Conservation (phyloP, 176 grass and related monocot species). For the Oropetium thomaeum region DNA sequence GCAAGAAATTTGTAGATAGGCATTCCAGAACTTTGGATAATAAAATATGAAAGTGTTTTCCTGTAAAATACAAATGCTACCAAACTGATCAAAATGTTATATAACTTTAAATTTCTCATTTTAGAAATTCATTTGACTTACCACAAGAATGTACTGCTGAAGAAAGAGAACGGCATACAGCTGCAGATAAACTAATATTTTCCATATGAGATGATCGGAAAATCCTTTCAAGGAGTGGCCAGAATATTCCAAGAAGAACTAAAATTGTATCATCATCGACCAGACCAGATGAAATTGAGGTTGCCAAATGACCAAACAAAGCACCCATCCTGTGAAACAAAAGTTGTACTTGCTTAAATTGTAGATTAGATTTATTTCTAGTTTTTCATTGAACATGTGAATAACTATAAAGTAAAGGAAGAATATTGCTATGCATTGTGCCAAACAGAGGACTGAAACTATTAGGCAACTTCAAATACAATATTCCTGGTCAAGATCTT, state of each 20-base stretch:
- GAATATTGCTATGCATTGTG: neutral
- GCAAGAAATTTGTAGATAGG: constrained; percentile 84
- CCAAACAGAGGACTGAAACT: neutral
- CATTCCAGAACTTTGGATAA: constrained; percentile 82
- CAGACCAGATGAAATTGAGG: constrained; percentile 44
- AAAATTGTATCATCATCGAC: constrained; percentile 72
- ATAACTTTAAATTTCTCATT: constrained; percentile 29
- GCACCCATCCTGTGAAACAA: constrained; percentile 70
- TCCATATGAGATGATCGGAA: constrained; percentile 81
- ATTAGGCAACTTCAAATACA: neutral
- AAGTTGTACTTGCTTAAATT: constrained; percentile 24
- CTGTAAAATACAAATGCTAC: constrained; percentile 49
- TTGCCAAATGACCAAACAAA: constrained; percentile 69
- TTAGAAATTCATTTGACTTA: constrained; percentile 35
- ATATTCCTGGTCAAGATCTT: neutral
- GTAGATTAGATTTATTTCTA: neutral
- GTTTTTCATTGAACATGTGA: neutral
- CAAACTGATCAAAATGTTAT: neutral
- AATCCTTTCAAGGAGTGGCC: constrained; percentile 93
- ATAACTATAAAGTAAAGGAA: neutral
- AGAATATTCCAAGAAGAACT: constrained; percentile 72
- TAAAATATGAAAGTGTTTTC: constrained; percentile 61
- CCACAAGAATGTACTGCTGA: constrained; percentile 79
- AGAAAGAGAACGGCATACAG: constrained; percentile 86
- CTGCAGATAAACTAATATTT: constrained; percentile 66